Conservation (phyloP, 306 rosid species). For the Prunus kanzakura region DNA sequence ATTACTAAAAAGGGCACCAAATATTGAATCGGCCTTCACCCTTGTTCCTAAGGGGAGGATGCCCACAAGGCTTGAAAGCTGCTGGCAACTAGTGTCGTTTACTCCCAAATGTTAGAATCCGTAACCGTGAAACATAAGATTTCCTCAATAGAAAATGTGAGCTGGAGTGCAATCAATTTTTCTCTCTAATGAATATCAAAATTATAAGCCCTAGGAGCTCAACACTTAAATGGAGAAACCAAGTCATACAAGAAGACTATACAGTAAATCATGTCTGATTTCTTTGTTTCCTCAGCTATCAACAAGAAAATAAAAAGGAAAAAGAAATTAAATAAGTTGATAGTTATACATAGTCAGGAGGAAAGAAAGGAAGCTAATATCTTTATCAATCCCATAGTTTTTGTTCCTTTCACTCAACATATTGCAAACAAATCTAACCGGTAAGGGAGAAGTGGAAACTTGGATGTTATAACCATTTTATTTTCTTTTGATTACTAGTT, state of each 20-base stretch:
- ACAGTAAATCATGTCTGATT: too few relatives aligned
- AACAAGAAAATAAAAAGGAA: not conserved
- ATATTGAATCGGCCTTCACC: not conserved
- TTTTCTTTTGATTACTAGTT: not conserved
- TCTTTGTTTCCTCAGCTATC: not conserved
- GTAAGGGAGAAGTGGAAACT: not conserved
- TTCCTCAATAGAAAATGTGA: too few relatives aligned
- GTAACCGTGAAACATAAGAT: too few relatives aligned
- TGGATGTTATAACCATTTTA: not conserved
- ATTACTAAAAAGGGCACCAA: not conserved
- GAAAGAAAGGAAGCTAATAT: too few relatives aligned
- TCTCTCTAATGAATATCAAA: too few relatives aligned
- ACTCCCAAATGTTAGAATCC: not conserved
- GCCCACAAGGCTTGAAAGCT: not conserved
- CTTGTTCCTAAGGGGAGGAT: not conserved
- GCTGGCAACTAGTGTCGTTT: not conserved
- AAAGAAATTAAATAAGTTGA: too few relatives aligned
- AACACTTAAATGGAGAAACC: too few relatives aligned
- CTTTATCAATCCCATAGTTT: not conserved
- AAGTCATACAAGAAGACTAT: too few relatives aligned
- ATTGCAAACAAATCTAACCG: not conserved
- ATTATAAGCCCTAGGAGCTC: too few relatives aligned
- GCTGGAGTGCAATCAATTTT: too few relatives aligned
- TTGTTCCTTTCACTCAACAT: not conserved
- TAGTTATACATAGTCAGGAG: too few relatives aligned